These are phyloP conservation scores for Fusarium sp. DNA, from an alignment of 2,329 filamentous ascomycete species.

Conservation along the genomic window DNA sequence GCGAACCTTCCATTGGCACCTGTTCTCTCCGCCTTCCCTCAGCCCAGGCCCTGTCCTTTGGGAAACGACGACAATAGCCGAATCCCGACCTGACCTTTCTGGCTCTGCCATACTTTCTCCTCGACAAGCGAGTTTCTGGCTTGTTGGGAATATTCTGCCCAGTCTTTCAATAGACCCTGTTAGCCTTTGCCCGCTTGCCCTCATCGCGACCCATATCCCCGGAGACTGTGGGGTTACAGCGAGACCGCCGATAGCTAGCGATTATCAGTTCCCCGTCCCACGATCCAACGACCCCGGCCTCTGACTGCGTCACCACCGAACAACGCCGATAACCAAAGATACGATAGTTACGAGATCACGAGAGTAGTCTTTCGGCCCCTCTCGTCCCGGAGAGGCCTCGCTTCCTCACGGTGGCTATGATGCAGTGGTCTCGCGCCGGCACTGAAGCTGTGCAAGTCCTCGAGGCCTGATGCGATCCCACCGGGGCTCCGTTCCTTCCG, in stretches of 20 bases:
- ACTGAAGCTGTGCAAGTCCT: constrained; percentile 42
- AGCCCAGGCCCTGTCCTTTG: constrained; percentile 16
- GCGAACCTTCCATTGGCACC: constrained; percentile 19
- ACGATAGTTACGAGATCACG: not conserved
- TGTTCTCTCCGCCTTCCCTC: constrained; percentile 29
- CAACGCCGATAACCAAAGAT: not conserved
- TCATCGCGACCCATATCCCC: not conserved
- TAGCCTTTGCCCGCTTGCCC: not conserved
- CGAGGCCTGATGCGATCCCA: constrained; percentile 42
- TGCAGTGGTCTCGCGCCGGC: constrained; percentile 42
- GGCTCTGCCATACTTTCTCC: not conserved
- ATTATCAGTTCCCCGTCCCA: constrained; percentile 23
- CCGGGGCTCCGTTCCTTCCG: constrained; percentile 25
- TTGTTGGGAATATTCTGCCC: not conserved
- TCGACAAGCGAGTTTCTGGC: not conserved
- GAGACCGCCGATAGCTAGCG: not conserved
- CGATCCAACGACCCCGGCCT: constrained; percentile 23
- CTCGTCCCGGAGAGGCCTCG: constrained; percentile 39
- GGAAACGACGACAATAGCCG: constrained; percentile 22
- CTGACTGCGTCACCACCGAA: not conserved
- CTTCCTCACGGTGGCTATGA: constrained; percentile 40
- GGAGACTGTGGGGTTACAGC: constrained; percentile 3
- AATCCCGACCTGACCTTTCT: not conserved
- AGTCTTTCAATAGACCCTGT: not conserved
- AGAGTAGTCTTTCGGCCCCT: constrained; percentile 9